Base-by-base conservation (phyloP, 1,284 basidiomycete species). In the Vanrija sp. region DNA sequence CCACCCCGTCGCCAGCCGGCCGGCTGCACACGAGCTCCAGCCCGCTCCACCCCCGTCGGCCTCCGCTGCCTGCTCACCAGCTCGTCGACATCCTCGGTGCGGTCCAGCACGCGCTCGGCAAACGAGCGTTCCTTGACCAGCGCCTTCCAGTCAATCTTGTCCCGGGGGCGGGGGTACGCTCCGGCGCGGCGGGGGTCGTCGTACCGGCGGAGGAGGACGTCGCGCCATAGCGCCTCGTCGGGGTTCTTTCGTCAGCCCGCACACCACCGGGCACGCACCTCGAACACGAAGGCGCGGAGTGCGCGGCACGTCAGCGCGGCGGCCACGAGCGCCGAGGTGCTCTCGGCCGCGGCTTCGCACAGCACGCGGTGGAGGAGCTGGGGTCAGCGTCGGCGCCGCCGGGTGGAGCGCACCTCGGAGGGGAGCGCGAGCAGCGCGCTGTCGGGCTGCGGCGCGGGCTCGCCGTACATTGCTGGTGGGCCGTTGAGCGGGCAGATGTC, bases 171-270 rank as follows among this genome's bases (percentile, higher is more conserved):
- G 10, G 46, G 23, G 45, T 54, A 59, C 1, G 59, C 49, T 2
- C 55, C 61, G 6, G 67, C 58, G 2, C 1, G 1, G n/a, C 62
- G 55, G n/a, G 72, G 69, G 53, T 73, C 66, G 43, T 73, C 70
- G 51, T 66, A 72, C 22, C 56, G 46, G 19, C 54, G 38, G 1
- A 67, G 55, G 35, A 64, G 56, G 15, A 72, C 54, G 45, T 68
- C 63, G n/a, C 68, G 60, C 72, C 72, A 73, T 9, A 73, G 50
- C 7, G 66, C 62, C 47, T 59, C 49, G 45, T 73, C 69, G n/a
- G 66, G 60, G 45, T 68, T 62, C 66, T 72, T 35, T 9, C 23
- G 47, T 56, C 46, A 57, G 55, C 37, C 14, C 12, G 7, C 6
- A 6, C 15, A 8, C 9, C 6, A 60, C 67, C 41, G 53, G n/a